A percentile compares a stretch with the other conserved stretches of the same genome.
phyloP scores from a whole-genome alignment of 257 asterid genomes.

The Solanum chiquidenum region DNA sequence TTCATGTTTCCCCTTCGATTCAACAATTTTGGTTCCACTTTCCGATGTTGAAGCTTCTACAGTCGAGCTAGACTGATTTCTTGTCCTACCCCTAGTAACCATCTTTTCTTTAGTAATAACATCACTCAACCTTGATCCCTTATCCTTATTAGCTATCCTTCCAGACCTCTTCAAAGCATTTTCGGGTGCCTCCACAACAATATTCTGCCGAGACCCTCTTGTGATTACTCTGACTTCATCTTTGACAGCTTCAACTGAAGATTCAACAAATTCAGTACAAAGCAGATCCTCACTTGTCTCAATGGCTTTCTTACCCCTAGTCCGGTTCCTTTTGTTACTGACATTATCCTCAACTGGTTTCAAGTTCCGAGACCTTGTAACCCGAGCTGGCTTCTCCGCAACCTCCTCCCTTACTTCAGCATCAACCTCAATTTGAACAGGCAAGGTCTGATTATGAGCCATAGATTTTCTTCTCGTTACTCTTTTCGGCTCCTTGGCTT shows the following conservation, averaged over 20 bases:
- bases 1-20: background rate
- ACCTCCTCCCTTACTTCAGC: slow-evolving; percentile 8
- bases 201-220: slow-evolving; percentile 15
- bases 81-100: background rate
- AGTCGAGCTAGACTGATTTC: background rate
- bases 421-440: slow-evolving; percentile 7
- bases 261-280: background rate
- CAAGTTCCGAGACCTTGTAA: slow-evolving; percentile 25
- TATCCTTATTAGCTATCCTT: background rate
- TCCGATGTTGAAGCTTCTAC: background rate
- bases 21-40: background rate
- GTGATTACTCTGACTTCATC: slow-evolving; percentile 8
- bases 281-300: background rate
- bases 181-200: slow-evolving; percentile 1
- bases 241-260: slow-evolving; percentile 9
- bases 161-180: slow-evolving; percentile 9
- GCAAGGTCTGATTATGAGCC: background rate
- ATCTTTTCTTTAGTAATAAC: background rate
- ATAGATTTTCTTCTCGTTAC: slow-evolving; percentile 21
- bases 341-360: slow-evolving; percentile 10
- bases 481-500: background rate
- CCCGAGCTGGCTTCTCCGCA: slow-evolving; percentile 5
- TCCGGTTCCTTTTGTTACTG: slow-evolving; percentile 14
- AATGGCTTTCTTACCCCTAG: background rate
- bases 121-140: background rate